phyloP scores from a whole-genome alignment of 768 basidiomycete species.

The Exidia glandulosa region DNA sequence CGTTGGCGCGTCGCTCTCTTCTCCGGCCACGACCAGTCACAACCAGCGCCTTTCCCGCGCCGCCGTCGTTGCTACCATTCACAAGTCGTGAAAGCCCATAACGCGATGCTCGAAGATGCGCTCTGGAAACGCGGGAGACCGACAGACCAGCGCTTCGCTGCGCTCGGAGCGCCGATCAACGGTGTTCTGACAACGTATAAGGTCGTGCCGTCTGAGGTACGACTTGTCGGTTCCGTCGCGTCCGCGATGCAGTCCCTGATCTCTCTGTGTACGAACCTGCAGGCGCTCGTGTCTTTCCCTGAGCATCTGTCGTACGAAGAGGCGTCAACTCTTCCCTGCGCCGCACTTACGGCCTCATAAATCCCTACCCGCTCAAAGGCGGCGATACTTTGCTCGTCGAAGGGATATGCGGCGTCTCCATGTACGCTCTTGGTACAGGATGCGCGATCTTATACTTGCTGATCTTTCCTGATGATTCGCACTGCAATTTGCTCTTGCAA shows the following conservation, averaged over 20 bases:
- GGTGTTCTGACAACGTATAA: conserved; percentile 41
- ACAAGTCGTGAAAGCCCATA: too few relatives aligned
- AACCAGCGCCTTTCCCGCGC: too few relatives aligned
- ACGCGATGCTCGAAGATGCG: too few relatives aligned
- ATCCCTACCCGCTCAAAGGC: conserved; percentile 38
- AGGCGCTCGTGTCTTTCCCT: conserved; percentile 38
- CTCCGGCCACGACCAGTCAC: too few relatives aligned
- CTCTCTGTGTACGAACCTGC: background rate
- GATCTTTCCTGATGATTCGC: conserved; percentile 40
- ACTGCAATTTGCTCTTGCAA: conserved; percentile 48
- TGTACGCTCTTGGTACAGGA: too few relatives aligned
- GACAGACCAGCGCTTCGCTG: too few relatives aligned
- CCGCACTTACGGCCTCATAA: conserved; percentile 40
- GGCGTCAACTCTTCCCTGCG: conserved; percentile 51
- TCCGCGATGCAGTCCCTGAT: background rate
- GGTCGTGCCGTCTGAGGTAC: conserved; percentile 35
- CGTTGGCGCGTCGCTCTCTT: too few relatives aligned
- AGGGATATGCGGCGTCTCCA: conserved; percentile 47
- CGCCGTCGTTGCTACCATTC: too few relatives aligned
- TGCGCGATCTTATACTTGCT: conserved; percentile 9
- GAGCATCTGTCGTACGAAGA: conserved; percentile 50
- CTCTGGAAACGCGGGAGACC: too few relatives aligned
- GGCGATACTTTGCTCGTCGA: conserved; percentile 48
- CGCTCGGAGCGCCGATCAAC: conserved; percentile 4
- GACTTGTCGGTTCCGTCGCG: conserved; percentile 1